A percentile compares a stretch with the other conserved stretches of the same genome.
Evolutionary conservation across 495 filamentous ascomycete species (phyloP).

Genomic region (Parathielavia hyrcaniae): DNA sequence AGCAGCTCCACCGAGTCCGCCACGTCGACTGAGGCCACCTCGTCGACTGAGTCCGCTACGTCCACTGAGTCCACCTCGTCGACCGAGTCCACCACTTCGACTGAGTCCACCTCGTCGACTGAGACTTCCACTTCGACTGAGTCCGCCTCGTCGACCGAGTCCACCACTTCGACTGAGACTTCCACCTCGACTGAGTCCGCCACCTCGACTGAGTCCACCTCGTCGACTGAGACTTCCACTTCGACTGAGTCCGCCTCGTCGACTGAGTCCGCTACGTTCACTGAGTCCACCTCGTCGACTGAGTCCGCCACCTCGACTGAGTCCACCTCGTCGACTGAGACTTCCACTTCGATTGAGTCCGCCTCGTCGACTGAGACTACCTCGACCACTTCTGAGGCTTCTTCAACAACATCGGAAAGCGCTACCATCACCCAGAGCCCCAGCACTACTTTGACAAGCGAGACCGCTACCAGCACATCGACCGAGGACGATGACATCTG

Average conservation of each 20-base stretch:
- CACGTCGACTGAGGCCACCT: conserved; percentile 2
- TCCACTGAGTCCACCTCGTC: conserved; percentile 9
- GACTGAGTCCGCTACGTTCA: conserved; percentile 3
- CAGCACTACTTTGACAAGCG: conserved; percentile 8
- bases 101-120: not conserved
- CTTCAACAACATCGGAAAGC: conserved; percentile 1
- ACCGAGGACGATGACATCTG: not conserved
- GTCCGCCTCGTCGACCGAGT: conserved; percentile 10
- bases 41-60: not conserved
- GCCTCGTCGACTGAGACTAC: conserved; percentile 12
- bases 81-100: conserved; percentile 5
- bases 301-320: conserved; percentile 6
- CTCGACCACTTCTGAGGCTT: conserved; percentile 11
- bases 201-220: conserved; percentile 12
- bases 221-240: conserved; percentile 10
- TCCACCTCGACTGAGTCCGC: conserved; percentile 7
- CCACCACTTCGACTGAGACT: conserved; percentile 12
- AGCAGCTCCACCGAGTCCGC: not conserved
- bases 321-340: conserved; percentile 2
- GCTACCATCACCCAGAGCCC: too few relatives aligned
- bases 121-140: conserved; percentile 1
- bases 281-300: conserved; percentile 9
- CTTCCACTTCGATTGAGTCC: conserved; percentile 5
- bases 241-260: conserved; percentile 6
- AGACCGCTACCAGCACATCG: conserved; percentile 6